Base-by-base conservation (phyloP, 2,329 filamentous ascomycete genomes). In the Fusarium sororula region DNA sequence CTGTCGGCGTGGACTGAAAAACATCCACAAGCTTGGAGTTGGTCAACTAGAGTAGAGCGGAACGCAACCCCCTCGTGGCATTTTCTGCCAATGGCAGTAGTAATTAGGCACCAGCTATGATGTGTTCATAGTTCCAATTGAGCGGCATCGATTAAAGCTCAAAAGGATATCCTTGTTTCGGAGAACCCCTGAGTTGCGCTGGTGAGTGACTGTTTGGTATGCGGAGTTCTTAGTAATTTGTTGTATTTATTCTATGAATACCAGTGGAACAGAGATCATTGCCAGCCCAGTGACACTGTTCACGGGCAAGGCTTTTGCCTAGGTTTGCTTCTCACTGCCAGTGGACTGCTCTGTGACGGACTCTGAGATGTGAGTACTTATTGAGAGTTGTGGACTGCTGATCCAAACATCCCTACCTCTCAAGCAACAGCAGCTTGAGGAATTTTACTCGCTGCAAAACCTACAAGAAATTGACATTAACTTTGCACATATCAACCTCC, bases 321-420 rank as follows among this genome's bases (percentile, higher is more conserved):
- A 24, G 26, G n/a, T 15, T 4, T 35, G 30, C 48, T 4, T 32
- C n/a, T 24, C 22, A 15, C 30, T 35, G 17, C 4, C n/a, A 51
- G n/a, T 35, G n/a, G n/a, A 32, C 15, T 51, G 30, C 22, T 32
- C 15, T 18, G 48, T 24, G 17, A 24, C 1, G 15, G 47, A 5
- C 15, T 9, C 14, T 32, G 30, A 24, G 12, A 24, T 20, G 7
- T 14, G 30, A 51, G 48, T 24, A 35, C 32, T 4, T 20, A 51
- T 35, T 35, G 22, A 11, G 10, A 35, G 12, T 51, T 35, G 12
- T 24, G 8, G 8, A 24, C 48, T 35, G 8, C 22, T 7, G 4
- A 0, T 4, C 15, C 7, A 32, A 24, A 2, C 4, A 24, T 3
- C 7, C n/a, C 1, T 10, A 18, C 5, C 5, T 32, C 1, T 32